A percentile compares a stretch with the other conserved stretches of the same genome.
phyloP scores from a whole-genome alignment of 352 stramenopile genomes.

The Phytophthora podocarpi region DNA sequence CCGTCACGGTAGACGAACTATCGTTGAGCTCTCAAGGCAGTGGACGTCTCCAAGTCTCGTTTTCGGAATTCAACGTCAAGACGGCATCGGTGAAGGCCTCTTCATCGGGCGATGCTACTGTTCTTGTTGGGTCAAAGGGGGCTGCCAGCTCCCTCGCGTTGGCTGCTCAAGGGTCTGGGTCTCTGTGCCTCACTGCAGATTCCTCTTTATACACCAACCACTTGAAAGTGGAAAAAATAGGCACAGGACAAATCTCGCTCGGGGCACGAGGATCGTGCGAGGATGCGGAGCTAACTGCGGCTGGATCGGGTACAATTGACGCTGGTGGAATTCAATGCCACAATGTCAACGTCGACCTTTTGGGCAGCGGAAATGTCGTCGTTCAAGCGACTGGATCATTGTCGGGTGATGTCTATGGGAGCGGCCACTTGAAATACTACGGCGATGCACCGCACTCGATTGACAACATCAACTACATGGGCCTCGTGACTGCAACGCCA shows the following conservation, averaged over 20 bases:
- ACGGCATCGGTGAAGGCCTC: background rate
- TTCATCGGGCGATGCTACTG: conserved; percentile 7
- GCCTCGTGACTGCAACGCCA: conserved; percentile 13
- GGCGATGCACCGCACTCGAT: conserved; percentile 20
- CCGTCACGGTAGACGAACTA: conserved; percentile 14
- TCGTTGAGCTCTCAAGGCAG: conserved; percentile 16
- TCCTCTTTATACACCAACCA: conserved; percentile 8
- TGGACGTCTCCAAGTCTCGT: conserved; percentile 15
- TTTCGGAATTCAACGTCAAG: conserved; percentile 22
- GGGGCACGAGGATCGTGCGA: conserved; percentile 19
- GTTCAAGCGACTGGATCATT: conserved; percentile 33
- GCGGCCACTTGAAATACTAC: conserved; percentile 20
- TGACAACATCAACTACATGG: conserved; percentile 26
- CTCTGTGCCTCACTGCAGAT: conserved; percentile 13
- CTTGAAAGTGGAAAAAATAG: conserved; percentile 14
- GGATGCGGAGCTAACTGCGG: conserved; percentile 11
- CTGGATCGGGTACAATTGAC: conserved; percentile 24
- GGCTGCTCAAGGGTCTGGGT: conserved; percentile 10
- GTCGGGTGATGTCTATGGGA: conserved; percentile 29
- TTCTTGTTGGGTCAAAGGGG: background rate
- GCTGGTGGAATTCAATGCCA: conserved; percentile 23
- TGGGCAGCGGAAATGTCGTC: conserved; percentile 26
- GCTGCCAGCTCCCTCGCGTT: background rate
- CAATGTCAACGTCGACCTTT: conserved; percentile 19
- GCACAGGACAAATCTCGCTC: conserved; percentile 15